Base-by-base conservation (phyloP, 192 early-diverging fungal species). In the Coemansia sp. region DNA sequence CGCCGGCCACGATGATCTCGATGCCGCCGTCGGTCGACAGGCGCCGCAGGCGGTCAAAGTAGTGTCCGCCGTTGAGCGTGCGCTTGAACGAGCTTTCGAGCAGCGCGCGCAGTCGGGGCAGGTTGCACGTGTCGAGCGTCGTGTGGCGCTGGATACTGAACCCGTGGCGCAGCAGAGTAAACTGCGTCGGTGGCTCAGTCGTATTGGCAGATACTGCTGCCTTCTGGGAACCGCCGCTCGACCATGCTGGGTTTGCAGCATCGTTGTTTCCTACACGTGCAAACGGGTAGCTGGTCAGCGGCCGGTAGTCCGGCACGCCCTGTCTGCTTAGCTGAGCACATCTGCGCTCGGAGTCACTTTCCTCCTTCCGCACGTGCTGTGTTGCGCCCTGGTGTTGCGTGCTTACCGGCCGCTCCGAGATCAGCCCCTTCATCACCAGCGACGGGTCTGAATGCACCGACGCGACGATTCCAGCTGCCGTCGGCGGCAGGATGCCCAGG, bases 91-190 rank as follows among this genome's bases (percentile, higher is more conserved):
- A 91, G 0, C 78, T 62, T 62, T 96, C 93, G 18, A 96, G 64
- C 14, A 96, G 70, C 7, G 12, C 46, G 4, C 74, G 66, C 1
- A 94, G 64, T 13, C 79, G 71, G 11, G 55, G 49, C 22, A 90
- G 38, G 9, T 84, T 54, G 37, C 60, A 70, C 0, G 62, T 80
- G 18, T 65, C 58, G 5, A 92, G 59, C 24, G 62, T 68, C n/a
- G 61, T 62, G 65, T 86, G 83, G 23, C 76, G 77, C 15, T 71
- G 57, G 56, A 94, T 87, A 18, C 75, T 72, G 51, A 90, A 81
- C 9, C 93, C 93, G 49, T 86, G 82, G 0, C 93, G 86, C 25
- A 95, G 73, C 19, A 95, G 81, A 2, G 91, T 94, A 0, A 91
- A 88, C 37, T 66, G 79, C 3, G 80, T 64, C 0, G 73, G 69